These are phyloP conservation scores for Populus simonii DNA, from an alignment of 345 rosid species.

Conservation along the genomic window DNA sequence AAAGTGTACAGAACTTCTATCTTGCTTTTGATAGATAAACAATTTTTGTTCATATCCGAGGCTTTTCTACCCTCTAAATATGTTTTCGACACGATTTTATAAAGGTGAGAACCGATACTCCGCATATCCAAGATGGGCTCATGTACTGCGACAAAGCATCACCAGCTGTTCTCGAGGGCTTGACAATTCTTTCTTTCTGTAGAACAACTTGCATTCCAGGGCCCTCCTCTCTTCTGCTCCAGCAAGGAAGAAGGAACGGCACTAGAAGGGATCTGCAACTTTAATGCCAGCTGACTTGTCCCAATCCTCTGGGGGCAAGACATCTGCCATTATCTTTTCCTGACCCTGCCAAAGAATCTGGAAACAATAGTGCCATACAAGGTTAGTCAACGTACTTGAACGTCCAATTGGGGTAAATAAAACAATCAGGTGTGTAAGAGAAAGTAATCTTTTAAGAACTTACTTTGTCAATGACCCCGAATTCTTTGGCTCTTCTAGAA, in stretches of 20 bases:
- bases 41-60: background rate
- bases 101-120: background rate
- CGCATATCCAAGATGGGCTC: background rate
- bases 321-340: constrained; percentile 63
- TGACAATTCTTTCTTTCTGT: background rate
- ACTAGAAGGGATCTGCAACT: constrained; percentile 38
- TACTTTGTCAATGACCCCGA: constrained; percentile 87
- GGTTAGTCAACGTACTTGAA: background rate
- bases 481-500: constrained; percentile 64
- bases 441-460: background rate
- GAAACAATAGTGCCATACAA: constrained; percentile 6
- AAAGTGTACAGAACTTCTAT: background rate
- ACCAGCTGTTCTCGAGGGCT: background rate
- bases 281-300: constrained; percentile 62
- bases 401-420: background rate
- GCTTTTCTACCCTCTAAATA: background rate
- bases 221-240: background rate
- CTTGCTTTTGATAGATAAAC: background rate
- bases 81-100: background rate
- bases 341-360: constrained; percentile 83
- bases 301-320: constrained; percentile 67
- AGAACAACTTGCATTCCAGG: background rate
- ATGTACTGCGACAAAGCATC: background rate
- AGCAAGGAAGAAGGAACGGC: background rate
- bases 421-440: background rate